These are phyloP conservation scores for Starmerella powellii DNA, from an alignment of 805 yeast species.

Conservation along the genomic window DNA sequence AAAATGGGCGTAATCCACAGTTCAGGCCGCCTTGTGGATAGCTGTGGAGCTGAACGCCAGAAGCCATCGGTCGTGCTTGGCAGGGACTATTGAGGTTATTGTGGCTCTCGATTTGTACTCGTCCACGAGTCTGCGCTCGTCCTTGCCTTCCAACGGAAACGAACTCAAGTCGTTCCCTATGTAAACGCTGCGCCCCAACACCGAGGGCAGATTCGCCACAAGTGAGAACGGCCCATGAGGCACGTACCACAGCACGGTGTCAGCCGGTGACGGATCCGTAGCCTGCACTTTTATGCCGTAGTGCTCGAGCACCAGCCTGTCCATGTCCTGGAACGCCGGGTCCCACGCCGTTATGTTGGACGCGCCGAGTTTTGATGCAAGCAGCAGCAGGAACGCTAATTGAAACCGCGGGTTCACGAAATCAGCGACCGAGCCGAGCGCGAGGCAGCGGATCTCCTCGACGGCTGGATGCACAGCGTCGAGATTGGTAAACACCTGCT, in stretches of 20 bases:
- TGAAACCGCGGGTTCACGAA: conserved; percentile 44
- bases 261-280: conserved; percentile 22
- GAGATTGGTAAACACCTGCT: conserved; percentile 1
- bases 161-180: conserved; percentile 23
- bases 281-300: conserved; percentile 26
- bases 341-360: conserved; percentile 43
- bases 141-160: conserved; percentile 29
- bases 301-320: conserved; percentile 29
- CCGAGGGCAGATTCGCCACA: conserved; percentile 19
- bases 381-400: conserved; percentile 42
- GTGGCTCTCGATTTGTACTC: conserved; percentile 1
- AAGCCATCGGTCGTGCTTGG: conserved; percentile 23
- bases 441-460: conserved; percentile 46
- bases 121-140: conserved; percentile 2
- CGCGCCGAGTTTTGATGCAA: conserved; percentile 28
- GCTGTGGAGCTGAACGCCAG: conserved; percentile 27
- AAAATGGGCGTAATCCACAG: neutral
- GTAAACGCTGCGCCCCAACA: conserved; percentile 6
- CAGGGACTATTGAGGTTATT: conserved; percentile 4
- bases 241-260: conserved; percentile 38
- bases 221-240: conserved; percentile 61
- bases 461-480: conserved; percentile 2
- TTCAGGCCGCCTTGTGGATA: conserved; percentile 14
- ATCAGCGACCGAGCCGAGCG: conserved; percentile 54
- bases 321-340: conserved; percentile 46